phyloP scores from a whole-genome alignment of 2,329 filamentous ascomycete genomes.

The Scopulariopsis brevicaulis region DNA sequence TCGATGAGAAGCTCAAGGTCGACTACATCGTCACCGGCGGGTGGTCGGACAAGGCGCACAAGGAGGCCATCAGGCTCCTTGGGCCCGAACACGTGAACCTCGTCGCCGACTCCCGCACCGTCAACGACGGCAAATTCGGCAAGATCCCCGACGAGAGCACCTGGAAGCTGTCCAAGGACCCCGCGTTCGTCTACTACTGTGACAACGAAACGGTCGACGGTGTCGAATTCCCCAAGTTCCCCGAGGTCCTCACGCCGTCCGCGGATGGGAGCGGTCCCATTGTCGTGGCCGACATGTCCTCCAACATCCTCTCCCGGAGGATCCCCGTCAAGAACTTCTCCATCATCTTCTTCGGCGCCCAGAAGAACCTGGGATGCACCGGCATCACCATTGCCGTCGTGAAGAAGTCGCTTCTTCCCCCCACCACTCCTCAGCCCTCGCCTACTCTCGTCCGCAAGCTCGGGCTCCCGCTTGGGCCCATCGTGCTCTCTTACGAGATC shows the following conservation, averaged over 20 bases:
- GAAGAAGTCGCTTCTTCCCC: conserved; percentile 68
- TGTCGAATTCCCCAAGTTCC: conserved; percentile 75
- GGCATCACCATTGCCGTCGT: conserved; percentile 82
- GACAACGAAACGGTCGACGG: conserved; percentile 93
- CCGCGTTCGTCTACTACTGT: conserved; percentile 77
- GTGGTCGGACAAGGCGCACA: conserved; percentile 78
- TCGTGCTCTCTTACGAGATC: conserved; percentile 72
- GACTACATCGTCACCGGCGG: conserved; percentile 88
- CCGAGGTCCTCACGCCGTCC: conserved; percentile 46
- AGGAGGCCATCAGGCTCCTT: conserved; percentile 69
- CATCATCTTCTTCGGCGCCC: conserved; percentile 82
- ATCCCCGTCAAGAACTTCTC: conserved; percentile 72
- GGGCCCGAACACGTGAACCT: conserved; percentile 74
- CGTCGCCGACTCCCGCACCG: conserved; percentile 53
- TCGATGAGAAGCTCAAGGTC: conserved; percentile 61
- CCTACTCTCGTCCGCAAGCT: conserved; percentile 61
- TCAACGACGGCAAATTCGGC: conserved; percentile 73
- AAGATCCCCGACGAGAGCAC: conserved; percentile 67
- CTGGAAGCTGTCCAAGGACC: conserved; percentile 61
- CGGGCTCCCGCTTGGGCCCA: conserved; percentile 64
- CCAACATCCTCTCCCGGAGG: conserved; percentile 77
- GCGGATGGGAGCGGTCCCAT: conserved; percentile 55
- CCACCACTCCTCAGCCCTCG: conserved; percentile 51
- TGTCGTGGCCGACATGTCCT: conserved; percentile 87
- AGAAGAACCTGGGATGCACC: conserved; percentile 85